Evolutionary conservation across 768 basidiomycete genomes (phyloP), one percentile per base, ranked within the genome.

Genomic region (Postia placenta): DNA sequence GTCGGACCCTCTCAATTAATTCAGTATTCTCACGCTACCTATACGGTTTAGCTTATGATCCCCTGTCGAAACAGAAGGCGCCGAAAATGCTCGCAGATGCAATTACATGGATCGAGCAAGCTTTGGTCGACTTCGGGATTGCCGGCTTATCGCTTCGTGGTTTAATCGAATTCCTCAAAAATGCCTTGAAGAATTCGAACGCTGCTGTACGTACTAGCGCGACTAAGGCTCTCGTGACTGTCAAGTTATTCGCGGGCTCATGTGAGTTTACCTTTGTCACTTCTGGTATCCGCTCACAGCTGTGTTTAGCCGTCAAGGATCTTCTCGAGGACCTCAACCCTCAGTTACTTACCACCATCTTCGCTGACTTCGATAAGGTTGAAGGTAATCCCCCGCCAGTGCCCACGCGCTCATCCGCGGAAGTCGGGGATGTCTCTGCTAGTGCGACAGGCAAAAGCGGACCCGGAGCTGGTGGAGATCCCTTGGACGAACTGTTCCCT

Each of bases 11-110:
- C 23, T 24, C 25, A 17, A 22, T 25, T 24, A 42, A 11, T 25
- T 45, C 25, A 48, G 41, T 47, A 41, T 24, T 45, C 38, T 17
- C 46, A 45, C 46, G 50, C 47, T 48, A 49, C 60, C 41, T 47
- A 5, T 55, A 27, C 48, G 37, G 28, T 42, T 49, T 53, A 96
- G 96, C 83, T 0, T 99, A 96, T 62, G 96, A 97, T 20, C 87
- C 95, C 0, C 69, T 99, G 59, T 79, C 80, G 24, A 96, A 94
- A 67, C 92, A 93, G 64, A 99, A 99, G 64, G 95, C 96, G 2
- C 95, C 96, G 0, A 99, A 98, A 68, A 91, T 92, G 37, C 76
- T 97, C 27, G 91, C 93, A 0, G 96, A 99, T 63, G 85, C 93
- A 2, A 67, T 94, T 41, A 69, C 74, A 22, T 98, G 95, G 93